These are phyloP conservation scores for Melocanna baccifera DNA, from an alignment of 176 grass and related monocot genomes.

Conservation along the genomic window DNA sequence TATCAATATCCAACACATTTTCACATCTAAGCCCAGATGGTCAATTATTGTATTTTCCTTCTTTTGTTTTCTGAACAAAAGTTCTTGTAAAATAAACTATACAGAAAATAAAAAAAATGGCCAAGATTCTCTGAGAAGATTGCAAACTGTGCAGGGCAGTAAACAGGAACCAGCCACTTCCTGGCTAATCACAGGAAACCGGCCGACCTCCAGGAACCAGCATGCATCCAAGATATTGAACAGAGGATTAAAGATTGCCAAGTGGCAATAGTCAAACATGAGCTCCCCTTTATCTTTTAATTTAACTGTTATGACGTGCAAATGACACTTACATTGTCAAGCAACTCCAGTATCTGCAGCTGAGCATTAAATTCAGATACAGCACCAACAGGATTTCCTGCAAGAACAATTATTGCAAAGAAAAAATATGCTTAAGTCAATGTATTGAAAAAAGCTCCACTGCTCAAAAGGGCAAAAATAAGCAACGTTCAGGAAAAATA, in stretches of 20 bases:
- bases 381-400: conserved; percentile 46
- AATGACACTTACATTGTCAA: conserved; percentile 51
- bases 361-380: conserved; percentile 62
- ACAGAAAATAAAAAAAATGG: neutral
- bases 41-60: neutral
- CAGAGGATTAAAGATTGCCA: neutral
- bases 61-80: neutral
- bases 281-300: neutral
- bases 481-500: neutral
- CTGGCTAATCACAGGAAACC: neutral
- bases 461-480: neutral
- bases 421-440: neutral
- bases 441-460: neutral
- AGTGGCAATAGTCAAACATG: neutral
- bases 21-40: neutral
- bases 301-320: neutral
- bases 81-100: neutral
- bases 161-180: neutral
- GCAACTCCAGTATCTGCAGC: conserved; percentile 58
- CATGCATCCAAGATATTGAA: neutral
- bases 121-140: neutral
- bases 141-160: neutral
- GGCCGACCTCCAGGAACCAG: neutral
- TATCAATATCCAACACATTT: neutral
- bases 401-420: conserved; percentile 4